Evolutionary conservation across 306 rosid species (phyloP), one percentile per base, ranked within the genome.

Genomic region (Cucumis cinereus): DNA sequence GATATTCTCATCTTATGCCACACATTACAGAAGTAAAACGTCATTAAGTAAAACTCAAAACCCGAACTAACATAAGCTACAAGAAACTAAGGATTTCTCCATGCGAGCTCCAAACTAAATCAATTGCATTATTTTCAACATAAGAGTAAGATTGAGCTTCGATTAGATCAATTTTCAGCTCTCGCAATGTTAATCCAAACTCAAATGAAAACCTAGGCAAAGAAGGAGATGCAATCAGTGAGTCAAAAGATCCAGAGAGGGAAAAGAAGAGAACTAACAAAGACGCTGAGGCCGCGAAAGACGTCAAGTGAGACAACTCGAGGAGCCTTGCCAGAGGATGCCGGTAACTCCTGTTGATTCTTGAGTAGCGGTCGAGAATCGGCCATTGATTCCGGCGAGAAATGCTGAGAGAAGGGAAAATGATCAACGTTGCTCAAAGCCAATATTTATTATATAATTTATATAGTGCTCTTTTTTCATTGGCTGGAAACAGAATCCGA

Each of bases 281-380:
- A 84, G 80, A 93, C 97, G 76, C 91, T 88, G 85, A 93, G 93
- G 69, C 98, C 98, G 17, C 98, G 97, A 81, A 93, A 91, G 86
- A 91, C 96, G 30, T 93, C 98, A 50, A 93, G 82, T 23, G 98
- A 93, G 75, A 87, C 90, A 75, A 93, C 85, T 41, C 98, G 88
- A 22, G 88, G 74, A 61, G 86, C 69, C 73, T 71, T 86, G 75
- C 49, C 12, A 50, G 1, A 47, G 41, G 78, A 13, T 41, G 1
- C 26, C 7, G 79, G 84, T 24, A 78, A 72, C 9, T 81, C 84
- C 45, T 77, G 77, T 12, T 50, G 74, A 35, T 50, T 73, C 77
- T 60, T 53, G 70, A 77, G 79, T 13, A 87, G 78, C 35, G 85
- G 87, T 57, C 49, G 81, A 43, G 77, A 82, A 53, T 85, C 85